Conservation (phyloP, 1,284 basidiomycete genomes). For the Ustilago tritici region DNA sequence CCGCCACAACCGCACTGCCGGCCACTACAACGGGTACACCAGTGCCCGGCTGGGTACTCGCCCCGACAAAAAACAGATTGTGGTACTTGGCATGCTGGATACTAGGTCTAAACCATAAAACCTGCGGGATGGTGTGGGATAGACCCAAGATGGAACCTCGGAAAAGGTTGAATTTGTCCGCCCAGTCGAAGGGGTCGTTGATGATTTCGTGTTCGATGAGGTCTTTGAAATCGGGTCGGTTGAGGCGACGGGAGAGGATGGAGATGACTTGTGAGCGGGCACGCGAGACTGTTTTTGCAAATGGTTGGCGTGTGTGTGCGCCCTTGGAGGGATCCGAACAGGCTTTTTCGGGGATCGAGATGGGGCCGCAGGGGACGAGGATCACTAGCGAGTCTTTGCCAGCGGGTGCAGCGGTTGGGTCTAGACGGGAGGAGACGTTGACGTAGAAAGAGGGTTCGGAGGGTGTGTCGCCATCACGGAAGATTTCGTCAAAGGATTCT, state of each 20-base stretch:
- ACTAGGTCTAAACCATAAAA: conserved; percentile 67
- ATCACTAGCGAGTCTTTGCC: conserved; percentile 70
- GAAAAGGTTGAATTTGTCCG: conserved; percentile 70
- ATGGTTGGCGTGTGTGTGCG: conserved; percentile 50
- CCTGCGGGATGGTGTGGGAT: conserved; percentile 69
- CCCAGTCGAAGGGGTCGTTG: conserved; percentile 70
- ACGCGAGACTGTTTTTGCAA: conserved; percentile 34
- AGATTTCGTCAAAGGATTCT: conserved; percentile 73
- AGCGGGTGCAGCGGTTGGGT: conserved; percentile 68
- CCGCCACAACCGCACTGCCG: conserved; percentile 58
- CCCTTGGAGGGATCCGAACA: conserved; percentile 44
- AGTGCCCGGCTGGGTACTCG: conserved; percentile 70
- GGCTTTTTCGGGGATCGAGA: conserved; percentile 51
- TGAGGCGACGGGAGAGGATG: conserved; percentile 53
- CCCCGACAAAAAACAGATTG: conserved; percentile 71
- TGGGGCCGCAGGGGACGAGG: conserved; percentile 70
- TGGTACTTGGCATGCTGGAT: conserved; percentile 58
- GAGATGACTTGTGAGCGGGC: conserved; percentile 60
- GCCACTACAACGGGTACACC: conserved; percentile 66
- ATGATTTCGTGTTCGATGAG: conserved; percentile 60
- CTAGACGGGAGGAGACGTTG: conserved; percentile 72
- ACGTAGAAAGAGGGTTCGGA: conserved; percentile 74
- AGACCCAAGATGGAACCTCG: conserved; percentile 71
- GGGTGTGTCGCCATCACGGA: conserved; percentile 72
- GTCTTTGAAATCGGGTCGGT: conserved; percentile 51